These are phyloP conservation scores for Strobilomyces echinocephalus DNA, from an alignment of 768 basidiomycete genomes.

Conservation along the genomic window DNA sequence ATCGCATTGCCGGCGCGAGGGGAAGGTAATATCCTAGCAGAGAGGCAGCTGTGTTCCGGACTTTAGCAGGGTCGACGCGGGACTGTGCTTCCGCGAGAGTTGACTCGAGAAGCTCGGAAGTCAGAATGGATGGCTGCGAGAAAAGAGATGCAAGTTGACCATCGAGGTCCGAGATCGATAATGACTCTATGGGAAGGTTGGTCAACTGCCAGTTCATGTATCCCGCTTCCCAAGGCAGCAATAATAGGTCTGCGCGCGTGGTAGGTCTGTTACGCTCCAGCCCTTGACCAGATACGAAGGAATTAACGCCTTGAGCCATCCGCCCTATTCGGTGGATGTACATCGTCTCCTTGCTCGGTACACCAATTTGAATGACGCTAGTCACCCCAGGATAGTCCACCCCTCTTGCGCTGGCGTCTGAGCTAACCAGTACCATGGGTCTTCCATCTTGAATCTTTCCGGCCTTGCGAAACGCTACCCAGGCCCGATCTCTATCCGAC, in stretches of 20 bases:
- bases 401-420: slow-evolving; percentile 85
- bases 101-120: slow-evolving; percentile 23
- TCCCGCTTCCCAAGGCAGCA: slow-evolving; percentile 73
- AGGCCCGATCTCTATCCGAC: slow-evolving; percentile 25
- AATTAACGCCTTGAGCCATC: slow-evolving; percentile 65
- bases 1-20: slow-evolving; percentile 45
- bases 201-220: slow-evolving; percentile 61
- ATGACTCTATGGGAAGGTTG: slow-evolving; percentile 63
- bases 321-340: slow-evolving; percentile 87
- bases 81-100: slow-evolving; percentile 29
- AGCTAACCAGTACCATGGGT: slow-evolving; percentile 69
- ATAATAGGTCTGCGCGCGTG: slow-evolving; percentile 68
- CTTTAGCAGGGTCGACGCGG: slow-evolving; percentile 43
- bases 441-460: slow-evolving; percentile 23
- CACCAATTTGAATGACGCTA: slow-evolving; percentile 86
- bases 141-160: slow-evolving; percentile 11
- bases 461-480: slow-evolving; percentile 10
- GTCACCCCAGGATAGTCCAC: slow-evolving; percentile 88
- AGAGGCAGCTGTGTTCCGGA: slow-evolving; percentile 60
- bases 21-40: slow-evolving; percentile 69
- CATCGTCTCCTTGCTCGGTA: slow-evolving; percentile 61
- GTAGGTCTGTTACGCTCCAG: neutral
- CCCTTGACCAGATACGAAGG: slow-evolving; percentile 32
- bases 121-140: slow-evolving; percentile 7
- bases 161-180: slow-evolving; percentile 31